phyloP scores from a whole-genome alignment of 1,284 basidiomycete genomes.

The Pseudozyma hubeiensis region DNA sequence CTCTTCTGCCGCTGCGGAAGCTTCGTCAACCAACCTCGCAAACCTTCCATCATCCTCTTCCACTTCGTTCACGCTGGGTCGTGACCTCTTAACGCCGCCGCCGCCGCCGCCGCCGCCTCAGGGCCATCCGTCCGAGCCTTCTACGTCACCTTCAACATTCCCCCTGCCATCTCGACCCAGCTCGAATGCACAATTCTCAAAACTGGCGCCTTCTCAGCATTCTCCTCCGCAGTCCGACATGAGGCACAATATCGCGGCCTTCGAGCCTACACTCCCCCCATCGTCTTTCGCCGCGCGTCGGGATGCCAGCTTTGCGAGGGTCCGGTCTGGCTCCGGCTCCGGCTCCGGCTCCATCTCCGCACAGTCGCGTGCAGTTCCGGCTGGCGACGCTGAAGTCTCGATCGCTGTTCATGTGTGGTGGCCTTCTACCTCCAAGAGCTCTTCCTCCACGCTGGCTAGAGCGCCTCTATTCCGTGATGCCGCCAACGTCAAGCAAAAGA shows the following conservation, averaged over 20 bases:
- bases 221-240: constrained; percentile 8
- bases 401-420: constrained; percentile 39
- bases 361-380: constrained; percentile 5
- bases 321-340: constrained; percentile 39
- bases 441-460: constrained; percentile 30
- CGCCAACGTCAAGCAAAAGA: constrained; percentile 44
- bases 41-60: constrained; percentile 12
- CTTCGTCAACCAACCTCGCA: constrained; percentile 12
- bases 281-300: constrained; percentile 11
- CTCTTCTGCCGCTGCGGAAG: neutral
- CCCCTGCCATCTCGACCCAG: neutral
- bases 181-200: neutral
- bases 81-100: neutral
- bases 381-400: constrained; percentile 31
- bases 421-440: constrained; percentile 27
- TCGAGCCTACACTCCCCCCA: constrained; percentile 4
- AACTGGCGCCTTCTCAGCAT: neutral
- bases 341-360: constrained; percentile 26
- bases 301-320: constrained; percentile 14
- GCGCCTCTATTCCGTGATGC: constrained; percentile 48
- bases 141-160: neutral
- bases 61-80: constrained; percentile 8
- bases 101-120: neutral
- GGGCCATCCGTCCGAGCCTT: neutral
- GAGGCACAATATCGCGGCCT: constrained; percentile 12